Evolutionary conservation across 306 rosid species (phyloP).

Genomic region (Lathyrus sativus): DNA sequence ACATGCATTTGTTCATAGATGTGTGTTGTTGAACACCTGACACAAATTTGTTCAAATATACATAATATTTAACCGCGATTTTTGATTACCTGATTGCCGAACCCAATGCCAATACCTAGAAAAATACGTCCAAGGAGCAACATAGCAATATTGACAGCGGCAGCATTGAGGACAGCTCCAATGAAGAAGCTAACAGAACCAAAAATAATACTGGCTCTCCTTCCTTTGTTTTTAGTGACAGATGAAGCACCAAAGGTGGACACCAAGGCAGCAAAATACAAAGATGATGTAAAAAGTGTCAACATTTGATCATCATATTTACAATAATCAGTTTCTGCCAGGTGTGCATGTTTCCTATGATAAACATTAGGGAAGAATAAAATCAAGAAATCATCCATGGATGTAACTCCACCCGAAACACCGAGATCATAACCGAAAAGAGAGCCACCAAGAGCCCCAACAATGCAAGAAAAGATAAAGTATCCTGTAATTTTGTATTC

Average conservation of each 20-base stretch:
- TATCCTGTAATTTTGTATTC: conserved; percentile 63
- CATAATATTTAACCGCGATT: too few relatives aligned
- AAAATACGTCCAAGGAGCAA: conserved; percentile 66
- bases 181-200: conserved; percentile 73
- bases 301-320: conserved; percentile 78
- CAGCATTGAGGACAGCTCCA: conserved; percentile 69
- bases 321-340: conserved; percentile 80
- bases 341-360: conserved; percentile 63
- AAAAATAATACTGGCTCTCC: conserved; percentile 58
- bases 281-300: conserved; percentile 82
- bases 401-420: conserved; percentile 95
- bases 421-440: conserved; percentile 93
- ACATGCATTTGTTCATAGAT: too few relatives aligned
- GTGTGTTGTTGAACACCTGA: too few relatives aligned
- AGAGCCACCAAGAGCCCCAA: conserved; percentile 91
- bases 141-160: conserved; percentile 59
- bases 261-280: conserved; percentile 71
- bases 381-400: conserved; percentile 86
- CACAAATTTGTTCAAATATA: too few relatives aligned
- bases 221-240: conserved; percentile 37
- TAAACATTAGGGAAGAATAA: conserved; percentile 76
- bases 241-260: conserved; percentile 76
- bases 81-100: conserved; percentile 70
- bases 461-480: conserved; percentile 67
- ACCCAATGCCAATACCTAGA: conserved; percentile 76